Conservation (phyloP, 768 basidiomycete species). For the Grammothele lineata region DNA sequence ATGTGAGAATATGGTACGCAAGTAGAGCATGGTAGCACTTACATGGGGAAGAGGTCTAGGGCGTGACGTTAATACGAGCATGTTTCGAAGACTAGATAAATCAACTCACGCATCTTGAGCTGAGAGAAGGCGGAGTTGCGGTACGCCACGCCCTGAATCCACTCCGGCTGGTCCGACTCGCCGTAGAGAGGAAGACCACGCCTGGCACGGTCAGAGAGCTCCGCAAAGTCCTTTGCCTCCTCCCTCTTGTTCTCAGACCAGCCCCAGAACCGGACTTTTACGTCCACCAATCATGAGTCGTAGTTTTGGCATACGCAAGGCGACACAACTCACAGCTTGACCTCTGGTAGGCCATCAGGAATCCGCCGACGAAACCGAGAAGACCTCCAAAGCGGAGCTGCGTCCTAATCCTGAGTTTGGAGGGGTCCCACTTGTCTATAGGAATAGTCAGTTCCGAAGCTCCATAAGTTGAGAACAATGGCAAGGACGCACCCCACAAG, state of each 20-base stretch:
- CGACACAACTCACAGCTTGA: conserved; percentile 64
- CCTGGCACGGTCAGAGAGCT: conserved; percentile 68
- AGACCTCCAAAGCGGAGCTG: conserved; percentile 57
- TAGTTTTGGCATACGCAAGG: background rate
- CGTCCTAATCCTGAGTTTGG: conserved; percentile 33
- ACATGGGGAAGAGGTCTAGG: conserved; percentile 75
- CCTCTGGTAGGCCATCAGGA: conserved; percentile 88
- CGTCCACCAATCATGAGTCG: background rate
- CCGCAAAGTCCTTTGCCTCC: conserved; percentile 68
- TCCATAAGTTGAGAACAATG: background rate
- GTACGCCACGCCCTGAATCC: conserved; percentile 84
- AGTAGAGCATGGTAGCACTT: conserved; percentile 23
- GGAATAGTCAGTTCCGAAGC: background rate
- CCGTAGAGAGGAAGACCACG: conserved; percentile 88
- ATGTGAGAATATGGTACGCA: conserved; percentile 2
- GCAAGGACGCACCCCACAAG: conserved; percentile 65
- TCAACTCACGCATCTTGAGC: conserved; percentile 75
- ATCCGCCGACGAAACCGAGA: conserved; percentile 86
- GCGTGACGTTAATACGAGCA: too few species aligned
- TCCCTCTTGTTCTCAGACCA: conserved; percentile 89
- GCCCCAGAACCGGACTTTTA: conserved; percentile 87
- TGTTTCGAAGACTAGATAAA: background rate
- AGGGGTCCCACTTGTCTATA: conserved; percentile 44
- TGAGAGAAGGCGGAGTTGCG: conserved; percentile 92
- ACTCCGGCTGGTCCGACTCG: conserved; percentile 71